Evolutionary conservation across 768 basidiomycete genomes (phyloP), one percentile per base, ranked within the genome.

Genomic region (Chalciporus sphaerocephalus): DNA sequence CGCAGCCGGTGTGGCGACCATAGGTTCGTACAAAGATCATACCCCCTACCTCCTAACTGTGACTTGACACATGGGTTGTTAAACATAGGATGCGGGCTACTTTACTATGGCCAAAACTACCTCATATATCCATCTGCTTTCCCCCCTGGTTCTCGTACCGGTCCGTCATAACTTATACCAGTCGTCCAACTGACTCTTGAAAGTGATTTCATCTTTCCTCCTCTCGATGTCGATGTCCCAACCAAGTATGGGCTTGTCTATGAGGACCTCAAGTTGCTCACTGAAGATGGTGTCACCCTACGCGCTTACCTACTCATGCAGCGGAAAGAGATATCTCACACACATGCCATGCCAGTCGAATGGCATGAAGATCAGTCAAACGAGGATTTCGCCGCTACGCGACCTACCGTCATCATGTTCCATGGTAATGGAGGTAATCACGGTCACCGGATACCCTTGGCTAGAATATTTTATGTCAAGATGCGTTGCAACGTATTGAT

Each of bases 401-500:
- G 92, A 13, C 95, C 95, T 2, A 96, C 92, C 0, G 74, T 98
- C 2, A 65, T 98, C 40, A 89, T 97, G 82, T 92, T 96, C 45
- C 94, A 97, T 55, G 95, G 95, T 6, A 90, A 90, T 56, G 87
- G 82, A 0, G 88, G 88, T 12, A 92, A 91, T 54, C 73, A 82
- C 30, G 94, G 95, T 1, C 95, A 98, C 59, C 79, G 95, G 20
- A 78, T 97, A 59, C 95, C 93, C 2, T 71, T 96, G 21, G 94
- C 88, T 0, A 77, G 78, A 40, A 77, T 91, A 25, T 95, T 97
- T 60, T 89, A 78, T 59, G 67, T 80, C 38, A 79, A 80, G 58
- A 83, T 92, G 80, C 75, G 89, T 13, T 96, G 92, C 64, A 97
- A 98, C 60, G 92, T 96, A 3, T 70, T 98, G 32, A 92, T 97